Conservation (phyloP, 228 moss, liverwort and hornwort genomes). For the Sphagnum magellanicum region DNA sequence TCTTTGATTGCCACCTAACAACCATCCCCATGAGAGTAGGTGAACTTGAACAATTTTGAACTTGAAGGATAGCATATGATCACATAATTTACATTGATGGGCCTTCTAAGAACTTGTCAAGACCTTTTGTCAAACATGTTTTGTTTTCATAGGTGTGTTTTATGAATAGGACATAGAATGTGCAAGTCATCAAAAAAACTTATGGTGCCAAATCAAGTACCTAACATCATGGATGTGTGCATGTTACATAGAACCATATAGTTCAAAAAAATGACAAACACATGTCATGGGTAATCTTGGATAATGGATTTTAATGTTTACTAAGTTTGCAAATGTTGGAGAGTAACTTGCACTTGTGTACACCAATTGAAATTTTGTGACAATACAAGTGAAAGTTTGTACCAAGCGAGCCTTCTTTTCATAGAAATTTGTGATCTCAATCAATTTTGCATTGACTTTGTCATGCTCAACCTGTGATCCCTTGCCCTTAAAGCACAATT, state of each 20-base stretch:
- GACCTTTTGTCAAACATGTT: too few species aligned
- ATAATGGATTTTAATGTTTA: background rate
- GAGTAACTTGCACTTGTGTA: too few species aligned
- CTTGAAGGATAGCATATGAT: too few species aligned
- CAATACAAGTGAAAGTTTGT: background rate
- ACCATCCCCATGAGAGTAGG: too few species aligned
- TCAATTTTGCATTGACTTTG: background rate
- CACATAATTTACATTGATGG: too few species aligned
- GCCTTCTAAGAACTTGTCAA: too few species aligned
- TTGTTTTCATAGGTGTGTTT: too few species aligned
- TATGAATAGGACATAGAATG: too few species aligned
- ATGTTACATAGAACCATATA: background rate
- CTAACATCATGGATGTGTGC: background rate
- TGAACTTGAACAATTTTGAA: too few species aligned
- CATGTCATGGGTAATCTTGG: background rate
- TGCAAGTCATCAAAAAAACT: background rate
- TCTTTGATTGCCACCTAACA: slow-evolving; percentile 16
- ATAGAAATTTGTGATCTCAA: background rate
- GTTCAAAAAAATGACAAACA: background rate
- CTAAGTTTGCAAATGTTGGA: background rate
- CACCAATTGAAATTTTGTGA: too few species aligned
- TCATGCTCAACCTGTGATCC: background rate
- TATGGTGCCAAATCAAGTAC: background rate
- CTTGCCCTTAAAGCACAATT: background rate
- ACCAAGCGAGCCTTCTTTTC: slow-evolving; percentile 7